These are phyloP conservation scores for Hymenochaete sp. DNA, from an alignment of 1,284 basidiomycete species.

Conservation along the genomic window DNA sequence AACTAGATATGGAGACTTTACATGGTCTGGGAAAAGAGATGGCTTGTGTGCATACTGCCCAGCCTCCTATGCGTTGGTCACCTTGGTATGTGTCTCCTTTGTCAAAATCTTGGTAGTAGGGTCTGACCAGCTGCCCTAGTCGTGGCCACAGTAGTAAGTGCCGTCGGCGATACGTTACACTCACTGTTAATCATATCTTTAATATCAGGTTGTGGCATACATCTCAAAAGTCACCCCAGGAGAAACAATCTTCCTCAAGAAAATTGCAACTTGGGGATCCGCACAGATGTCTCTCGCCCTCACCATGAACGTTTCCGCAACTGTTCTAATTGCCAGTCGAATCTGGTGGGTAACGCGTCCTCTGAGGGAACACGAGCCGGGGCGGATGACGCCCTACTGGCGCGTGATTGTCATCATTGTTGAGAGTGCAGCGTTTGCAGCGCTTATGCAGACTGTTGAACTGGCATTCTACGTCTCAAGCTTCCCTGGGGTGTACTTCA, in stretches of 20 bases:
- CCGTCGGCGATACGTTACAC: background rate
- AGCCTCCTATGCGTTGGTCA: background rate
- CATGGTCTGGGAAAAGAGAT: slow-evolving; percentile 4
- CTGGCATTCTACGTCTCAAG: slow-evolving; percentile 2
- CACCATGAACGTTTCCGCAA: slow-evolving; percentile 4
- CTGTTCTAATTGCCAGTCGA: background rate
- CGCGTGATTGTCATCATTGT: slow-evolving; percentile 1
- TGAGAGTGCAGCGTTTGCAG: slow-evolving; percentile 2
- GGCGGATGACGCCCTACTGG: background rate
- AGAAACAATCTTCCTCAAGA: slow-evolving; percentile 1
- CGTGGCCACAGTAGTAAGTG: background rate
- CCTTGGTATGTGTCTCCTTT: background rate
- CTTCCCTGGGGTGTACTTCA: slow-evolving; percentile 1
- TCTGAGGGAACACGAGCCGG: background rate
- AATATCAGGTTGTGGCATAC: background rate
- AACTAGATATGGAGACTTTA: slow-evolving; percentile 6
- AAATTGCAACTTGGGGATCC: background rate
- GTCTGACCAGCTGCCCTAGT: background rate
- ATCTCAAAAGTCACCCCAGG: slow-evolving; percentile 1
- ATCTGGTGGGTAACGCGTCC: slow-evolving; percentile 4
- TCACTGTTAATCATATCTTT: background rate
- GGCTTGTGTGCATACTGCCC: background rate
- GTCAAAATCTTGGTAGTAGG: background rate
- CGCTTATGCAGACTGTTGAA: background rate
- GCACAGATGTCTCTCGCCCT: background rate